Evolutionary conservation across 805 yeast genomes (phyloP).

Genomic region (Metschnikowia peoriensis): DNA sequence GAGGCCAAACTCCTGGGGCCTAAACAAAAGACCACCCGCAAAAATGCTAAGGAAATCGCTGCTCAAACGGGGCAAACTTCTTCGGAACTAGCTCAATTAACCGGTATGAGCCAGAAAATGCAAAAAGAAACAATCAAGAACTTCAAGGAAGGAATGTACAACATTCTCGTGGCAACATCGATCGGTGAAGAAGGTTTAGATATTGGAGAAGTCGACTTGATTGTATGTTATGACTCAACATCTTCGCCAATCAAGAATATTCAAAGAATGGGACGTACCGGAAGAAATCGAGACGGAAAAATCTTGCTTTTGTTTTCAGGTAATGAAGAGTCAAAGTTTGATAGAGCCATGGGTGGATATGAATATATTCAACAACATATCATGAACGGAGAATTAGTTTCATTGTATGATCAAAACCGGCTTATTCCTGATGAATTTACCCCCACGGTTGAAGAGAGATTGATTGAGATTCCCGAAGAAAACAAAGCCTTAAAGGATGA

Average conservation of each 20-base stretch:
- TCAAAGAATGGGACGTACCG: conserved; percentile 98
- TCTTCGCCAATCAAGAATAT: conserved; percentile 89
- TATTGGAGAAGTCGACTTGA: conserved; percentile 95
- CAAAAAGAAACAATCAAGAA: conserved; percentile 77
- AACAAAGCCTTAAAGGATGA: conserved; percentile 55
- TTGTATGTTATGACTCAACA: conserved; percentile 90
- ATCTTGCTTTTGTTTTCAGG: conserved; percentile 73
- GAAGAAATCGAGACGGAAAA: conserved; percentile 88
- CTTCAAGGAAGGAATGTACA: conserved; percentile 71
- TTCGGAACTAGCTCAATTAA: conserved; percentile 71
- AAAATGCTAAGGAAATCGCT: conserved; percentile 36
- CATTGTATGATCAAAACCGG: conserved; percentile 52
- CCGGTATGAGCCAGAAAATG: conserved; percentile 87
- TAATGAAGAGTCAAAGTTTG: conserved; percentile 75
- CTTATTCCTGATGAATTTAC: conserved; percentile 58
- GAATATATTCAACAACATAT: conserved; percentile 72
- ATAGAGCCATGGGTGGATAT: conserved; percentile 82
- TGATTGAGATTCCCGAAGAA: conserved; percentile 69
- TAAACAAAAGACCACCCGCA: conserved; percentile 36
- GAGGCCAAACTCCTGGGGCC: conserved; percentile 41
- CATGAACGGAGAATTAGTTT: conserved; percentile 43
- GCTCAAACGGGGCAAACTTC: conserved; percentile 72
- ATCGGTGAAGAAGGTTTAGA: conserved; percentile 99
- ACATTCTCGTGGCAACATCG: conserved; percentile 89
- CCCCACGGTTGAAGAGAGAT: conserved; percentile 57